Conservation (phyloP, 768 basidiomycete species). For the Naematelia aurantialba region DNA sequence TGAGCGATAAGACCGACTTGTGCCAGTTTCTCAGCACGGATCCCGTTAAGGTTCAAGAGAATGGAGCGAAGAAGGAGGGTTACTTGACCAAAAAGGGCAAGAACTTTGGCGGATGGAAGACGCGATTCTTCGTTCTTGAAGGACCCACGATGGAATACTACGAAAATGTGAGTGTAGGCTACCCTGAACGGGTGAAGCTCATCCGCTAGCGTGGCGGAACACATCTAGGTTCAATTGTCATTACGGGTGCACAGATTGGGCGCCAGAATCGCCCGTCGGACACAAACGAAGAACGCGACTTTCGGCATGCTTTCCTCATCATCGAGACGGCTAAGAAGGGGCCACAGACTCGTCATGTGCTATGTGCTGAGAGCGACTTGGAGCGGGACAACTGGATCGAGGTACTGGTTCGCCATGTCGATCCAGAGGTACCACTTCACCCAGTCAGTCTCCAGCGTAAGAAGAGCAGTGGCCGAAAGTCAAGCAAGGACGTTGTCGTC, state of each 20-base stretch:
- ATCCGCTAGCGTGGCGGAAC: slow-evolving; percentile 74
- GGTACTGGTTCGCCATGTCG: slow-evolving; percentile 78
- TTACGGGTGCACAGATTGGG: slow-evolving; percentile 93
- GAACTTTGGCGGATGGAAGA: slow-evolving; percentile 98
- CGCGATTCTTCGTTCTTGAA: slow-evolving; percentile 87
- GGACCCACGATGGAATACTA: slow-evolving; percentile 90
- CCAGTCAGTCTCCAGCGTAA: slow-evolving; percentile 12
- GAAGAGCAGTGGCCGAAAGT: slow-evolving; percentile 29
- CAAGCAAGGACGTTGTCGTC: slow-evolving; percentile 38
- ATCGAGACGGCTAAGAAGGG: slow-evolving; percentile 59
- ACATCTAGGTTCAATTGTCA: slow-evolving; percentile 81
- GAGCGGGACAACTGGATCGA: slow-evolving; percentile 95
- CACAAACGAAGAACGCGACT: slow-evolving; percentile 82
- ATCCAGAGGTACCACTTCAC: slow-evolving; percentile 18
- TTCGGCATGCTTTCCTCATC: slow-evolving; percentile 94
- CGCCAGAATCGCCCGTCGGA: slow-evolving; percentile 69
- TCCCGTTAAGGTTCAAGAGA: slow-evolving; percentile 64
- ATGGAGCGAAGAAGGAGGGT: slow-evolving; percentile 85
- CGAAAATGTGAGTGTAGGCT: slow-evolving; percentile 70
- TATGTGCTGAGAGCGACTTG: slow-evolving; percentile 92
- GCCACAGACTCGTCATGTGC: slow-evolving; percentile 67
- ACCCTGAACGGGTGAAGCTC: neutral
- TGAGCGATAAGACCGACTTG: slow-evolving; percentile 83
- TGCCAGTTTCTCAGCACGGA: slow-evolving; percentile 91
- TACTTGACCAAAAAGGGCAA: slow-evolving; percentile 94